These are phyloP conservation scores for Coemansia sp. DNA, from an alignment of 192 early-diverging fungal species.

Conservation along the genomic window DNA sequence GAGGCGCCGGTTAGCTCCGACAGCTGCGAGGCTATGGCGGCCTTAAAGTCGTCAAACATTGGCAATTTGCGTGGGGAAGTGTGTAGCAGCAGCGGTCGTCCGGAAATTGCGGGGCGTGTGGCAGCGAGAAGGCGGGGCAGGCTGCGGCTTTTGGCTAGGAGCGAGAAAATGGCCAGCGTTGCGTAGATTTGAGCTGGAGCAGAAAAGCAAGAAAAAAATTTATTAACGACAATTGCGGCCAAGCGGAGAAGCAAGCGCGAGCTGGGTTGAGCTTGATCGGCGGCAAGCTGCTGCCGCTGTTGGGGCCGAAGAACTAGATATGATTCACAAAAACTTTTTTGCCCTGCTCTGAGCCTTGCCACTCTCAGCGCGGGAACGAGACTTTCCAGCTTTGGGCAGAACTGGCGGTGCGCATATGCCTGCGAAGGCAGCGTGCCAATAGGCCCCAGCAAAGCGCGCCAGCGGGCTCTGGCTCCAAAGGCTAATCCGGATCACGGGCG, in stretches of 20 bases:
- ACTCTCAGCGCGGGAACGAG: too few relatives aligned
- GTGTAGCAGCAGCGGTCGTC: background rate
- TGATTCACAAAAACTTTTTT: too few relatives aligned
- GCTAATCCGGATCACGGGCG: slow-evolving; percentile 38
- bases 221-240: too few relatives aligned
- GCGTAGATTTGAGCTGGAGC: background rate
- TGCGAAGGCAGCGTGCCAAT: too few relatives aligned
- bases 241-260: too few relatives aligned
- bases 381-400: background rate
- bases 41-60: slow-evolving; percentile 64
- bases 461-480: too few relatives aligned
- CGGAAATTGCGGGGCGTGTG: background rate
- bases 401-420: background rate
- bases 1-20: slow-evolving; percentile 54
- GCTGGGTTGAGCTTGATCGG: too few relatives aligned
- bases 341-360: too few relatives aligned
- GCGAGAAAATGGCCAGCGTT: slow-evolving; percentile 5
- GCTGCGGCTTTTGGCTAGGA: background rate
- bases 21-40: slow-evolving; percentile 57
- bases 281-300: too few relatives aligned
- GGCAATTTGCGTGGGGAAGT: background rate
- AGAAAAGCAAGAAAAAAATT: slow-evolving; percentile 1
- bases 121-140: background rate
- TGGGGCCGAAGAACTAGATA: too few relatives aligned
- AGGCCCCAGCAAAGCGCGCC: too few relatives aligned